These are phyloP conservation scores for Fusarium sp. DNA, from an alignment of 2,329 filamentous ascomycete genomes.

Conservation along the genomic window DNA sequence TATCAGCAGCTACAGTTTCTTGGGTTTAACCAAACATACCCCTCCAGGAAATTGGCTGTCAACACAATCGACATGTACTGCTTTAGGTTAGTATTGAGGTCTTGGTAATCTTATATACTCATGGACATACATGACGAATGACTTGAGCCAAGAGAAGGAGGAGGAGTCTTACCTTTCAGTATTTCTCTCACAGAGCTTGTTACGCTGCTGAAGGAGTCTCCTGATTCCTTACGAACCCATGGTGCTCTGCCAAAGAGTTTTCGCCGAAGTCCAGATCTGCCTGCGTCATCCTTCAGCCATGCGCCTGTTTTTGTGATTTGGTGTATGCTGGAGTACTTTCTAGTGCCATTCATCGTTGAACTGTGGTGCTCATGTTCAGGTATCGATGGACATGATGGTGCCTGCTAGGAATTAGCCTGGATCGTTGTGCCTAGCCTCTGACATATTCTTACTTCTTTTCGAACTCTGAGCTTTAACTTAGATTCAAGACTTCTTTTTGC, in stretches of 20 bases:
- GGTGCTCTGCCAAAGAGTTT: constrained; percentile 58
- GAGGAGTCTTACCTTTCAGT: constrained; percentile 54
- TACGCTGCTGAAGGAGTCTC: constrained; percentile 54
- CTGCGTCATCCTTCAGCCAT: constrained; percentile 52
- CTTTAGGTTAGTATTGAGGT: constrained; percentile 13
- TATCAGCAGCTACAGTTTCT: constrained; percentile 22
- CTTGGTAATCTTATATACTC: too few relatives aligned
- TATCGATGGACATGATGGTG: constrained; percentile 24
- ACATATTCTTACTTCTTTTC: constrained; percentile 26
- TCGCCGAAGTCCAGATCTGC: constrained; percentile 47
- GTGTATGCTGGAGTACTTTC: constrained; percentile 35
- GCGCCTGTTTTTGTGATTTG: constrained; percentile 43
- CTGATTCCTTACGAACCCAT: constrained; percentile 57
- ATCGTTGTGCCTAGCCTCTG: neutral
- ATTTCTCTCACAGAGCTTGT: constrained; percentile 58
- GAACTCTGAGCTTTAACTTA: constrained; percentile 32
- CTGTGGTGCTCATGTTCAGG: constrained; percentile 29
- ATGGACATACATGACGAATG: constrained; percentile 19
- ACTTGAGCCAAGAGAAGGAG: constrained; percentile 47
- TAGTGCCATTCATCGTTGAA: constrained; percentile 21
- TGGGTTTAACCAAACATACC: constrained; percentile 40
- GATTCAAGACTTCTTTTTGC: constrained; percentile 45
- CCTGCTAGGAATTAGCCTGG: constrained; percentile 23
- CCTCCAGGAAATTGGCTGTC: constrained; percentile 52
- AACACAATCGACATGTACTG: constrained; percentile 21